phyloP scores from a whole-genome alignment of 163 green algal genomes.

The Picocystis sp. region DNA sequence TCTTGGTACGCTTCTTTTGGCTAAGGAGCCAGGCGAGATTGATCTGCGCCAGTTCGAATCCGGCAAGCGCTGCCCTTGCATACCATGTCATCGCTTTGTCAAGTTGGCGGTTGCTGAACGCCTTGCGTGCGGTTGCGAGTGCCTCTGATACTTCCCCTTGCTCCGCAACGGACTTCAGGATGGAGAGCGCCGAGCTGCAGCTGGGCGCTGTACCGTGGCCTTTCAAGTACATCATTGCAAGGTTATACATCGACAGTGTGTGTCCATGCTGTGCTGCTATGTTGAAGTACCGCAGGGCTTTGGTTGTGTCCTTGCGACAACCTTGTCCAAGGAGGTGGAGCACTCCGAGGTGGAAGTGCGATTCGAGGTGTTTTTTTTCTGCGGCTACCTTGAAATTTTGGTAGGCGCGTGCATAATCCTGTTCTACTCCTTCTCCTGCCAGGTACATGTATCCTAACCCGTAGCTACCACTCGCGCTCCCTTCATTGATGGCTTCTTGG shows the following conservation, averaged over 20 bases:
- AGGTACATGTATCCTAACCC: slow-evolving; percentile 76
- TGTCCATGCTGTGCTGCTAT: slow-evolving; percentile 23
- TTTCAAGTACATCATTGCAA: slow-evolving; percentile 67
- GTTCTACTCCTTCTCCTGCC: slow-evolving; percentile 33
- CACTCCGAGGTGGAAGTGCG: slow-evolving; percentile 38
- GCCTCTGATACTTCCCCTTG: slow-evolving; percentile 11
- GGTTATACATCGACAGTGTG: slow-evolving; percentile 65
- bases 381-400: slow-evolving; percentile 39
- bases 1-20: slow-evolving; percentile 5
- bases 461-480: slow-evolving; percentile 35
- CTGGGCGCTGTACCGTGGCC: slow-evolving; percentile 14
- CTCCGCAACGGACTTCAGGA: slow-evolving; percentile 61
- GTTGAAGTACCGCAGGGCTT: slow-evolving; percentile 29
- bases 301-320: slow-evolving; percentile 10
- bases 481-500: slow-evolving; percentile 24
- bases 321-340: slow-evolving; percentile 59
- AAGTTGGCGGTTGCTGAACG: too few species aligned
- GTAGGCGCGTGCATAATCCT: slow-evolving; percentile 35
- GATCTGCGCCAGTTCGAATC: slow-evolving; percentile 57
- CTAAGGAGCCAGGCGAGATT: slow-evolving; percentile 82
- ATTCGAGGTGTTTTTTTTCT: slow-evolving; percentile 33
- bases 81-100: slow-evolving; percentile 41
- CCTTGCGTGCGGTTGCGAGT: too few species aligned
- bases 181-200: slow-evolving; percentile 41
- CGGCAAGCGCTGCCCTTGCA: slow-evolving; percentile 55